Percentiles rank a stretch among this genome's conserved stretches.
Evolutionary conservation across 768 basidiomycete genomes (phyloP).

Genomic region (Tylopilus vinaceipallidus): DNA sequence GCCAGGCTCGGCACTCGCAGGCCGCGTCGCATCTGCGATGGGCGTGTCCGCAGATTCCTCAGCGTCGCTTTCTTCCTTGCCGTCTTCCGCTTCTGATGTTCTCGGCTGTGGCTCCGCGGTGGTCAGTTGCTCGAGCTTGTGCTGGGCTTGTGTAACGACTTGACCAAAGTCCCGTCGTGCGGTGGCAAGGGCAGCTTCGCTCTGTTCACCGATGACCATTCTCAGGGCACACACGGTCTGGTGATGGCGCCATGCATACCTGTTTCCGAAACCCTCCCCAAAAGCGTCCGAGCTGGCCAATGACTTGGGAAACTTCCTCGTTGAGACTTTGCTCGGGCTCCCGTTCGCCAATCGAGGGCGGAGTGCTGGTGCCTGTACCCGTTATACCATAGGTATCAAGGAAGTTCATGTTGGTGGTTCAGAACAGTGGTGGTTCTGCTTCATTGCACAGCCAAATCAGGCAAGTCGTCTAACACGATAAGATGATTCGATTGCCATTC

Average conservation of each 20-base stretch:
- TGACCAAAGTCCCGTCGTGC: slow-evolving; percentile 72
- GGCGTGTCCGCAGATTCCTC: slow-evolving; percentile 29
- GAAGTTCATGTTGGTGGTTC: slow-evolving; percentile 57
- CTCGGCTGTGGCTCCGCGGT: slow-evolving; percentile 28
- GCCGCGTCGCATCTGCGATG: slow-evolving; percentile 18
- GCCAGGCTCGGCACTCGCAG: slow-evolving; percentile 19
- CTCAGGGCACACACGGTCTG: background rate
- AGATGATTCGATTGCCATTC: background rate
- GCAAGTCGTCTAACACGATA: slow-evolving; percentile 1
- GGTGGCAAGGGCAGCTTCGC: slow-evolving; percentile 62
- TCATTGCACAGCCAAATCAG: slow-evolving; percentile 8
- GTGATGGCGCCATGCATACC: slow-evolving; percentile 42
- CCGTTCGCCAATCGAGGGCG: slow-evolving; percentile 36
- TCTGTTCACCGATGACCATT: slow-evolving; percentile 39
- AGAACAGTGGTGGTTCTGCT: background rate
- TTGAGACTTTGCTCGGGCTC: slow-evolving; percentile 61
- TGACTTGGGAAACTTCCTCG: slow-evolving; percentile 86
- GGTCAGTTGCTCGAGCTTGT: slow-evolving; percentile 64
- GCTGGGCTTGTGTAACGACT: slow-evolving; percentile 79
- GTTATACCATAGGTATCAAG: slow-evolving; percentile 65
- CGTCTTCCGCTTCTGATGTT: slow-evolving; percentile 4
- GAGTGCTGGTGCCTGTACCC: slow-evolving; percentile 42
- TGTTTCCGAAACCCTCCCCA: slow-evolving; percentile 94
- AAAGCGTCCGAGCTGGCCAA: slow-evolving; percentile 81
- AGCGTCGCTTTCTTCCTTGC: slow-evolving; percentile 24